phyloP scores from a whole-genome alignment of 2,329 filamentous ascomycete species.

The Sarocladium oryzae region DNA sequence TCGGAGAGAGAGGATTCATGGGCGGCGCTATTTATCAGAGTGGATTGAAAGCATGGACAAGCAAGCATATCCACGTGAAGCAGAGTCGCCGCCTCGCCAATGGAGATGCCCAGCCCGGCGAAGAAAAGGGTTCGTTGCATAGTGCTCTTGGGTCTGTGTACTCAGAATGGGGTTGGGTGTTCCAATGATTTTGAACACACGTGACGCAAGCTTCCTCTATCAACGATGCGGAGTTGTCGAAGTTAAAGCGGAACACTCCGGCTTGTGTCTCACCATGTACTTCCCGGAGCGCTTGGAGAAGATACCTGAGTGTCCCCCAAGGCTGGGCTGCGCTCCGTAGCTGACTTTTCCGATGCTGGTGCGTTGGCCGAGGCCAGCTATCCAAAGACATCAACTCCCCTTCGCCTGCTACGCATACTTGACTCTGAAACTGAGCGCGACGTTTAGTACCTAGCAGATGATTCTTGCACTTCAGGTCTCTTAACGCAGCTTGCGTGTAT shows the following conservation, averaged over 20 bases:
- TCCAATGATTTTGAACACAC: neutral
- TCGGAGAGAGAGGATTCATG: neutral
- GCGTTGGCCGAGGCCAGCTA: neutral
- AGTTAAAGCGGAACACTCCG: neutral
- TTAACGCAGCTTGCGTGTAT: neutral
- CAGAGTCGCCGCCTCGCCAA: neutral
- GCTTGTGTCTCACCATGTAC: neutral
- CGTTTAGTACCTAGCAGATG: neutral
- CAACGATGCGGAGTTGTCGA: neutral
- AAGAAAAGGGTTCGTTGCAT: neutral
- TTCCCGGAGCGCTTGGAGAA: neutral
- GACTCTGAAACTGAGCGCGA: slow-evolving; percentile 3
- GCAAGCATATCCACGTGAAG: neutral
- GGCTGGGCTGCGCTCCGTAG: neutral
- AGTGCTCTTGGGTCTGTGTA: neutral
- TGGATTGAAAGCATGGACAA: neutral
- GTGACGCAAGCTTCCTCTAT: neutral
- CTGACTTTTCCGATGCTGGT: neutral
- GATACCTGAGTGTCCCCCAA: neutral
- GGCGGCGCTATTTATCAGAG: neutral
- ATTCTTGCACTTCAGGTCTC: neutral
- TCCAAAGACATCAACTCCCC: neutral
- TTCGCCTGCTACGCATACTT: neutral
- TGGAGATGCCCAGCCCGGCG: neutral
- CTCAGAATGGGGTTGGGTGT: neutral